These are phyloP conservation scores for Linnemannia hyalina DNA, from an alignment of 192 early-diverging fungal species.

Conservation along the genomic window DNA sequence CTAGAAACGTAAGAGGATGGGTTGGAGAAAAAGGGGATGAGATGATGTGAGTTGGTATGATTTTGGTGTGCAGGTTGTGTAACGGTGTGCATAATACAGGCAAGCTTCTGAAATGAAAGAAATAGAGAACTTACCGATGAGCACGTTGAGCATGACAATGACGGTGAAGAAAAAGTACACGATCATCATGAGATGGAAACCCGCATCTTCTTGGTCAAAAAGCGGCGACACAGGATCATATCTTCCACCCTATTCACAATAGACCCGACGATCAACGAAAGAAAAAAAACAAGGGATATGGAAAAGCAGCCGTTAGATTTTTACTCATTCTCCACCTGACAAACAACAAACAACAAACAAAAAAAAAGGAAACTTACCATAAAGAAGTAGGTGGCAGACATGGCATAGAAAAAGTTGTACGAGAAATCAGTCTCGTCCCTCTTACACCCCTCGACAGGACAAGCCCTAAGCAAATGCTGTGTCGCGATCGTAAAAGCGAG, in stretches of 20 bases:
- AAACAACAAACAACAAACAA: not conserved
- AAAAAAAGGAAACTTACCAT: not conserved
- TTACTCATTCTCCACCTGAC: not conserved
- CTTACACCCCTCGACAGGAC: not conserved
- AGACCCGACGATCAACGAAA: too few species aligned
- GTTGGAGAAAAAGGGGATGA: not conserved
- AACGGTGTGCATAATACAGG: not conserved
- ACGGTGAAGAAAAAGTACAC: slow-evolving; percentile 30
- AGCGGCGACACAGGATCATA: slow-evolving; percentile 20
- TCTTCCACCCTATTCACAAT: slow-evolving; percentile 21
- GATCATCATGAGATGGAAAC: slow-evolving; percentile 24
- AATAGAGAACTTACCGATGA: slow-evolving; percentile 21
- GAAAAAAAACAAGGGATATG: not conserved
- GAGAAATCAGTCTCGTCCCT: not conserved
- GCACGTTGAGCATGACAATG: slow-evolving; percentile 37
- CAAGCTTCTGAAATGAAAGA: not conserved
- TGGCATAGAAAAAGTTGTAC: not conserved
- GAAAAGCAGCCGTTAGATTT: too few species aligned
- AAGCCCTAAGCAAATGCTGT: not conserved
- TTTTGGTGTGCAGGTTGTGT: not conserved
- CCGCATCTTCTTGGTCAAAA: slow-evolving; percentile 2
- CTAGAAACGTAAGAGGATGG: not conserved
- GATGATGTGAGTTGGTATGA: too few species aligned
- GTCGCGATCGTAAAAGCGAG: not conserved
- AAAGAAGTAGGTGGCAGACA: slow-evolving; percentile 11